phyloP scores from a whole-genome alignment of 2,329 filamentous ascomycete genomes.

The Talaromyces funiculosus region DNA sequence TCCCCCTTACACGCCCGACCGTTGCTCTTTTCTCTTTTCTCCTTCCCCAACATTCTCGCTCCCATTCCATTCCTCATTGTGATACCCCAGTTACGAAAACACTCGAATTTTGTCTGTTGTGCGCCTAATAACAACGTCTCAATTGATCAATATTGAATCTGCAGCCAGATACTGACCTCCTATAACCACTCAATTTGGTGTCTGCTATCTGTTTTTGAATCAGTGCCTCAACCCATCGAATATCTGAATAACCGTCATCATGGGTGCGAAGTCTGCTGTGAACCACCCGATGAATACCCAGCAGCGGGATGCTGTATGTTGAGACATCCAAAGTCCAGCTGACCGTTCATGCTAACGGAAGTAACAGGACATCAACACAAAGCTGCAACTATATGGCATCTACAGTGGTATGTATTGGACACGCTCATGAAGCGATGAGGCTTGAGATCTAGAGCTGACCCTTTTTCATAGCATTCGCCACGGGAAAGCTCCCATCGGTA shows the following conservation, averaged over 20 bases:
- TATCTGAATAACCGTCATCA: not conserved
- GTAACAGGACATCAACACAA: slow-evolving; percentile 69
- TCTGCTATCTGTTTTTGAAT: not conserved
- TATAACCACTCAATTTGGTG: not conserved
- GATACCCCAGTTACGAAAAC: slow-evolving; percentile 4
- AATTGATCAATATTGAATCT: not conserved
- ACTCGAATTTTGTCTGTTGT: not conserved
- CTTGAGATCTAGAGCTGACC: not conserved
- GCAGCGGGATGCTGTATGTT: slow-evolving; percentile 63
- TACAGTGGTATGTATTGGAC: slow-evolving; percentile 49
- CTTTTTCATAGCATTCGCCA: slow-evolving; percentile 62
- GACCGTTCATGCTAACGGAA: slow-evolving; percentile 13
- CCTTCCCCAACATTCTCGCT: slow-evolving; percentile 2
- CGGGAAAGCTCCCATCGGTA: slow-evolving; percentile 87
- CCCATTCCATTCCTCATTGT: slow-evolving; percentile 7
- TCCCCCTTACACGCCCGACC: not conserved
- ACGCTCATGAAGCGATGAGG: not conserved
- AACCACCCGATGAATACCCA: slow-evolving; percentile 69
- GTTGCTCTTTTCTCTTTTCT: not conserved
- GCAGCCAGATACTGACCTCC: not conserved
- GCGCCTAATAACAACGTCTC: not conserved
- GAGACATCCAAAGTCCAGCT: not conserved
- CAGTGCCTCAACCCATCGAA: not conserved
- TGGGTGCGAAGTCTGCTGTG: slow-evolving; percentile 39
- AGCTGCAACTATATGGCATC: slow-evolving; percentile 93